phyloP scores from a whole-genome alignment of 768 basidiomycete species.

The Pulveroboletus frians region DNA sequence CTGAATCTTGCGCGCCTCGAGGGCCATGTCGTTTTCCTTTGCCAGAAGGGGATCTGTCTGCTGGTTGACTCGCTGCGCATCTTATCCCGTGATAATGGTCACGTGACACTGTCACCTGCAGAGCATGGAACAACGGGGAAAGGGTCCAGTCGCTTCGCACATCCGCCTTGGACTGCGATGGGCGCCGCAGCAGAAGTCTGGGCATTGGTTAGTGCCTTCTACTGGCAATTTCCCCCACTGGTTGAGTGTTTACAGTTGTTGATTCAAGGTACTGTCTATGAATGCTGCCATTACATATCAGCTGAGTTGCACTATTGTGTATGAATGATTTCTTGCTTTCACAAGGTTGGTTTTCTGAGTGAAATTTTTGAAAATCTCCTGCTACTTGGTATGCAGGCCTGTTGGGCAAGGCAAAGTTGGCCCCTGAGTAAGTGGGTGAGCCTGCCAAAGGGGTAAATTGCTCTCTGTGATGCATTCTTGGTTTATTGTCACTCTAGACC shows the following conservation, averaged over 20 bases:
- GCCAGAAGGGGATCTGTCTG: background rate
- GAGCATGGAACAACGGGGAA: constrained; percentile 3
- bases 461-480: background rate
- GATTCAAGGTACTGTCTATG: constrained; percentile 50
- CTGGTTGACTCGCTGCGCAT: too few relatives aligned
- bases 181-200: constrained; percentile 14
- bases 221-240: background rate
- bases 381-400: constrained; percentile 12
- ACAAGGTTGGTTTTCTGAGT: constrained; percentile 35
- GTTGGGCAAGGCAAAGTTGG: constrained; percentile 25
- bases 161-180: constrained; percentile 46
- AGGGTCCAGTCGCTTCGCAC: constrained; percentile 39
- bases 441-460: constrained; percentile 14
- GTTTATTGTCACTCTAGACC: constrained; percentile 5
- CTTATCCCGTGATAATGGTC: too few relatives aligned
- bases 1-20: too few relatives aligned
- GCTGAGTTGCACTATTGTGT: constrained; percentile 53
- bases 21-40: background rate
- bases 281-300: constrained; percentile 37
- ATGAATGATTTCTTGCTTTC: constrained; percentile 52
- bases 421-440: constrained; percentile 10
- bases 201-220: constrained; percentile 39
- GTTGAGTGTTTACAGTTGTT: constrained; percentile 36
- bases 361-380: background rate
- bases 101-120: background rate